Evolutionary conservation across 2,329 filamentous ascomycete genomes (phyloP).

Genomic region (Pseudohalonectria lignicola): DNA sequence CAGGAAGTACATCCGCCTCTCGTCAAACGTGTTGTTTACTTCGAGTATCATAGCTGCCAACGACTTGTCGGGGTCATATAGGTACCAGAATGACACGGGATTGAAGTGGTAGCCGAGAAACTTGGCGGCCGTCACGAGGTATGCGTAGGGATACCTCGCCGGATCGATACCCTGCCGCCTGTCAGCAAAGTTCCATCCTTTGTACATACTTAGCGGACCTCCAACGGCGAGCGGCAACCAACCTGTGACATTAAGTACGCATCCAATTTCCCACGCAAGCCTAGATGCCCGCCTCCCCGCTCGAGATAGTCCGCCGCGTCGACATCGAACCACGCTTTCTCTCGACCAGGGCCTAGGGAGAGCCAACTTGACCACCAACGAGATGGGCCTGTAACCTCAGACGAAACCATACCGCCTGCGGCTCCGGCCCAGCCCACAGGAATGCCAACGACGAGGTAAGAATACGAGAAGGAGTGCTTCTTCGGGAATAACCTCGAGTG

Average conservation of each 20-base stretch:
- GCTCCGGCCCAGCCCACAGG: slow-evolving; percentile 52
- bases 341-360: slow-evolving; percentile 11
- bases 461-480: slow-evolving; percentile 58
- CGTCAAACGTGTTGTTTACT: slow-evolving; percentile 68
- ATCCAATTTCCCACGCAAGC: slow-evolving; percentile 52
- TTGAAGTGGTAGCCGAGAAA: slow-evolving; percentile 65
- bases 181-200: no score
- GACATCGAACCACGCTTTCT: slow-evolving; percentile 44
- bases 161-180: slow-evolving; percentile 51
- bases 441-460: slow-evolving; percentile 58
- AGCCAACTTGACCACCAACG: slow-evolving; percentile 17
- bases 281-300: slow-evolving; percentile 36
- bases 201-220: no score
- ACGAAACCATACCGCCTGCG: slow-evolving; percentile 44
- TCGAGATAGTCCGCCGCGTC: slow-evolving; percentile 50
- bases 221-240: no score
- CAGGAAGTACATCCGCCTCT: slow-evolving; percentile 56
- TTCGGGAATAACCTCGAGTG: slow-evolving; percentile 58
- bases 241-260: slow-evolving; percentile 47
- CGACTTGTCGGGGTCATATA: slow-evolving; percentile 48
- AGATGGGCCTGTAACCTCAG: slow-evolving; percentile 14
- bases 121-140: slow-evolving; percentile 58
- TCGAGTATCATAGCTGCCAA: slow-evolving; percentile 59
- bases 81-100: slow-evolving; percentile 69
- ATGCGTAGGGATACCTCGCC: slow-evolving; percentile 52